Evolutionary conservation across 2,329 filamentous ascomycete genomes (phyloP), one percentile per base, ranked within the genome.

Genomic region (Fusarium circinatum): DNA sequence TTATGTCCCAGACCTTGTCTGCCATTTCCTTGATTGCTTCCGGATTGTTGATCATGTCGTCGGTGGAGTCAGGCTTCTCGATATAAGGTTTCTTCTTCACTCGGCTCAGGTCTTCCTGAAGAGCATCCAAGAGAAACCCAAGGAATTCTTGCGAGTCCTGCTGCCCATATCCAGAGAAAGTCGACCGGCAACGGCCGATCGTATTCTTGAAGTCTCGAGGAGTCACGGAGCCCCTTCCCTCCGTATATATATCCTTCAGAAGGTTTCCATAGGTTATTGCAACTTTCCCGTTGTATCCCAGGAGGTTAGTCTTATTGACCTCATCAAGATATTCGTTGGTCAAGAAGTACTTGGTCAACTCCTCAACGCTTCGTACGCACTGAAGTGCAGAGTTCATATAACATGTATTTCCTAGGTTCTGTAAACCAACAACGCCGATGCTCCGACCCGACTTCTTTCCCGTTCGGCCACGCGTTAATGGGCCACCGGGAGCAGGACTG

Each of bases 381-480:
- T 99, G 96, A 62, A 98, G 86, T 15, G 96, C 96, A 28, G 96
- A 98, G 82, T 98, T 98, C 95, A 98, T 98, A 84, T 99, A 99
- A 83, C 96, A 99, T 0, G 96, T 98, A 79, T 99, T 99, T 55
- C 96, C 96, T 20, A 99, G 85, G 79, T 99, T 99, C 73, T 90
- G 91, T 59, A 99, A 85, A 39, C 96, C 96, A 47, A 95, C 93
- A 45, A 92, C 92, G 38, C 96, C 96, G 39, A 91, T 83, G 18
- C 90, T 89, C 70, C 91, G 90, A 15, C 93, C 93, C 44, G 91
- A 89, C 74, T 91, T 92, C 72, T 90, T 91, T 68, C 92, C 90
- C 13, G 89, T 84, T 64, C 94, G 89, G 47, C 94, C 94, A 74
- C 95, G 89, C 1, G 94, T 95, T 70, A 93, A 85, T 13, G 87